phyloP scores from a whole-genome alignment of 2,329 filamentous ascomycete species.

The Ophiocordyceps camponoti-leonardi region DNA sequence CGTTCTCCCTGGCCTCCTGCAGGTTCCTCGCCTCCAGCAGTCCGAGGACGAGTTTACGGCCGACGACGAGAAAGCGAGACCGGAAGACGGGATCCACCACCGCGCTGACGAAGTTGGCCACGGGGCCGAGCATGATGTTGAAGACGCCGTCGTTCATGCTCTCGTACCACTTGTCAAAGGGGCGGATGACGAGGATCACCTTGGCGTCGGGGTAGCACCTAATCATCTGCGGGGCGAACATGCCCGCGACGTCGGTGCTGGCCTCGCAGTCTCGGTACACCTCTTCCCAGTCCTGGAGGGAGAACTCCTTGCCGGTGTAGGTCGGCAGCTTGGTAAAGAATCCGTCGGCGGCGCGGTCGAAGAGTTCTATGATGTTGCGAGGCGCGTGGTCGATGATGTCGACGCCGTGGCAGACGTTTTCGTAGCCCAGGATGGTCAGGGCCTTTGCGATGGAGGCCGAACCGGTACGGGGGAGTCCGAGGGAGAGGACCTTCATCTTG shows the following conservation, averaged over 20 bases:
- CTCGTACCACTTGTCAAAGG: slow-evolving; percentile 14
- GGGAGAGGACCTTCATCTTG: too few relatives aligned
- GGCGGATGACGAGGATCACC: slow-evolving; percentile 13
- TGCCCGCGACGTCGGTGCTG: slow-evolving; percentile 11
- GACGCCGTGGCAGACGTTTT: slow-evolving; percentile 14
- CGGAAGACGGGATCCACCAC: too few relatives aligned
- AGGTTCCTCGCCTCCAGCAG: slow-evolving; percentile 9
- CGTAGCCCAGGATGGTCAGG: slow-evolving; percentile 14
- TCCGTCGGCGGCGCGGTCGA: slow-evolving; percentile 12
- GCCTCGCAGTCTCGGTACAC: slow-evolving; percentile 13
- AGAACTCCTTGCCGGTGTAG: slow-evolving; percentile 11
- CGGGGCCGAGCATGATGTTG: slow-evolving; percentile 7
- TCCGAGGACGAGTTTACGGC: slow-evolving; percentile 11
- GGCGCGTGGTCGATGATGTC: too few relatives aligned
- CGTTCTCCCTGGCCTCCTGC: slow-evolving; percentile 8
- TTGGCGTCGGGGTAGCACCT: slow-evolving; percentile 15
- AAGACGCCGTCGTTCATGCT: slow-evolving; percentile 14
- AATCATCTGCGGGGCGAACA: slow-evolving; percentile 13
- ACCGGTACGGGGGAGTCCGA: slow-evolving; percentile 14
- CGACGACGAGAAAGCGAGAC: slow-evolving; percentile 7
- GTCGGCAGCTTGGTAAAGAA: slow-evolving; percentile 9
- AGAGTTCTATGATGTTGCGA: too few relatives aligned
- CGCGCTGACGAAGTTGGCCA: slow-evolving; percentile 5
- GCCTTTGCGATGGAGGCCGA: slow-evolving; percentile 16
- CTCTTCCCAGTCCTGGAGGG: slow-evolving; percentile 14